Evolutionary conservation across 257 asterid genomes (phyloP).

Genomic region (Nicotiana paniculata): DNA sequence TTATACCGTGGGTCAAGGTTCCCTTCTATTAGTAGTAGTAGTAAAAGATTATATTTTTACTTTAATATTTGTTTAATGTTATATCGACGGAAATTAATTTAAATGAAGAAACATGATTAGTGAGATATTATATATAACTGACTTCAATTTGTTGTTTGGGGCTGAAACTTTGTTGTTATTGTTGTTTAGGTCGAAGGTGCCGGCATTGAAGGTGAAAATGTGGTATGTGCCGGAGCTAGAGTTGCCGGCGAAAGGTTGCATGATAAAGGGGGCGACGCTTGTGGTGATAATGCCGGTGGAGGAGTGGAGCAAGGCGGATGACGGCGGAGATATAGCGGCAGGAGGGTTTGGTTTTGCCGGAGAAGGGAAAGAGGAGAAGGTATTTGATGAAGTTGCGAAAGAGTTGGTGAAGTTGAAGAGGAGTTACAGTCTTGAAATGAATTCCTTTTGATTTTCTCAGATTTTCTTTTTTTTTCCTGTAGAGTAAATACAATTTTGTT

Average conservation of each 20-base stretch:
- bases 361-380: conserved; percentile 22
- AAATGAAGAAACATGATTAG: no score
- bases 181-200: conserved; percentile 25
- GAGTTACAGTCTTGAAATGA: conserved; percentile 59
- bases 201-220: conserved; percentile 68
- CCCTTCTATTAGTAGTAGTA: no score
- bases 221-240: conserved; percentile 60
- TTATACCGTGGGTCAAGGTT: no score
- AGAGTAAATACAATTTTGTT: no score
- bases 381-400: conserved; percentile 39
- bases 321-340: conserved; percentile 32
- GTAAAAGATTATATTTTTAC: no score
- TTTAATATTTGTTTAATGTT: no score
- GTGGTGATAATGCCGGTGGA: conserved; percentile 51
- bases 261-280: conserved; percentile 65
- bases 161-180: no score
- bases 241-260: conserved; percentile 35
- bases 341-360: conserved; percentile 37
- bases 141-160: no score
- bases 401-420: conserved; percentile 47
- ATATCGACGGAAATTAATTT: no score
- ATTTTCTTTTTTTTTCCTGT: no score
- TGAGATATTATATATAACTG: no score
- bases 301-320: conserved; percentile 14
- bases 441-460: conserved; percentile 34